Base-by-base conservation (phyloP, 768 basidiomycete species). In the Lactarius indigo region DNA sequence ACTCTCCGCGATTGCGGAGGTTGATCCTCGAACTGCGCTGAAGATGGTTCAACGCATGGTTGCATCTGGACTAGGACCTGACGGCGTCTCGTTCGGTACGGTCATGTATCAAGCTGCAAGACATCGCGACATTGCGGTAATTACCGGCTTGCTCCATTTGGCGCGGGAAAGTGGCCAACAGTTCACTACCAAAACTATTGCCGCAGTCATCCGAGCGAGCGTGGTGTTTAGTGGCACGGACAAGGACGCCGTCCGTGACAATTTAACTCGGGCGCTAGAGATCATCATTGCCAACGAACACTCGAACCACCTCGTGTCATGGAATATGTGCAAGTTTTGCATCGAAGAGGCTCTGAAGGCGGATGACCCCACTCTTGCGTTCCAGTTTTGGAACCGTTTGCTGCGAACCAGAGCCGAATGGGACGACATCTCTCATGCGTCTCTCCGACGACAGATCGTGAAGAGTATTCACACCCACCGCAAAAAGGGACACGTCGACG, bases 1-100 rank as follows among this genome's bases (percentile, higher is more conserved):
- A 47, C 79, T 91, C 63, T 78, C 79, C 3, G 83, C 81, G 12
- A 74, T 89, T 60, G 83, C 87, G 31, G 77, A 79, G 64, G 74
- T 80, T 68, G 76, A 82, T 52, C 83, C 87, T 26, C 75, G 75
- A 13, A 71, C 71, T 18, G 90, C 85, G 1, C 77, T 76, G 26
- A 70, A 67, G 20, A 77, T 86, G 71, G 73, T 91, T n/a, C 71
- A 78, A 63, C 78, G 79, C 37, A 88, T 90, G 85, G 70, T 77
- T 1, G 70, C 75, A 18, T 70, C 71, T 30, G 85, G 86, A 20
- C 66, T 88, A 33, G 72, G 70, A 44, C 87, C 87, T 1, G 83
- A 86, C 72, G 76, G 75, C 26, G 79, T 85, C 41, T 82, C 84
- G 52, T 85, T 82, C 74, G 87, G 85, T 35, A 88, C 87, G 0